phyloP scores from a whole-genome alignment of 2,329 filamentous ascomycete genomes.

The Cytospora schulzeri region DNA sequence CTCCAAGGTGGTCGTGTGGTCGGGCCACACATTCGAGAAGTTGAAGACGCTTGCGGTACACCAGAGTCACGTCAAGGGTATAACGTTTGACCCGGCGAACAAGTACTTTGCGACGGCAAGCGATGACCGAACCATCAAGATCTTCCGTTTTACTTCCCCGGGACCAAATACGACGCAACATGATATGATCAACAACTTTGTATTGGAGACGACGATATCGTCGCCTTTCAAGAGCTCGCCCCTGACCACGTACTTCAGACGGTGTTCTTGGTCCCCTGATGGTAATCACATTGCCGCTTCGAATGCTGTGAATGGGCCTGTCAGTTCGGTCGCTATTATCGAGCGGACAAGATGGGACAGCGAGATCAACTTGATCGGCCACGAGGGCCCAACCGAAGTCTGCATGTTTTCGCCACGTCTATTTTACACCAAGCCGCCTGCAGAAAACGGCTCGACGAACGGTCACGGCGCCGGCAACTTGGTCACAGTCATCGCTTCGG shows the following conservation, averaged over 20 bases:
- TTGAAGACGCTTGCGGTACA: constrained; percentile 91
- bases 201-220: constrained; percentile 88
- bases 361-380: constrained; percentile 95
- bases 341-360: constrained; percentile 91
- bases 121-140: constrained; percentile 94
- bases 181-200: constrained; percentile 96
- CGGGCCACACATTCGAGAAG: constrained; percentile 96
- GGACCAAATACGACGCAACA: constrained; percentile 89
- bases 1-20: constrained; percentile 98
- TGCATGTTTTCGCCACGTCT: constrained; percentile 94
- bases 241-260: constrained; percentile 92
- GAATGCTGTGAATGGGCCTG: constrained; percentile 95
- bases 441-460: constrained; percentile 52
- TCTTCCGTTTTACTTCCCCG: constrained; percentile 92
- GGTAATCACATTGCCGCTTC: constrained; percentile 96
- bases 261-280: constrained; percentile 97
- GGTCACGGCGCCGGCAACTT: constrained; percentile 51
- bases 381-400: constrained; percentile 95
- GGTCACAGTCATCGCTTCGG: constrained; percentile 94
- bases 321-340: constrained; percentile 95
- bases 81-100: constrained; percentile 97
- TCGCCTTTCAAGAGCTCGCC: constrained; percentile 88
- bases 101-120: constrained; percentile 99
- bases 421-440: constrained; percentile 73
- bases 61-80: constrained; percentile 97